Conservation (phyloP, 345 rosid genomes). For the Bretschneidera sinensis region DNA sequence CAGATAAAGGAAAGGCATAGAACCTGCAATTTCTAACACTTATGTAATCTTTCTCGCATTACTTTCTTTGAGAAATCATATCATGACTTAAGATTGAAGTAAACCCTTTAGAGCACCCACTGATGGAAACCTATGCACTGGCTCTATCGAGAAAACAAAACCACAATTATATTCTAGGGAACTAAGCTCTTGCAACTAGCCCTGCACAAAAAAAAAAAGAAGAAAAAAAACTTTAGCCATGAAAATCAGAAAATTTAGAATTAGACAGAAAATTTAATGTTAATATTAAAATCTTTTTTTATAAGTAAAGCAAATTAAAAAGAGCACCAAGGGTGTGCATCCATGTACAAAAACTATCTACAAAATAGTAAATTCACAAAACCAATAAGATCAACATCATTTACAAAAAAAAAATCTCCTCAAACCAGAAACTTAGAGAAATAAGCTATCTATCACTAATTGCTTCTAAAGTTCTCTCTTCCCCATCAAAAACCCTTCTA, state of each 20-base stretch:
- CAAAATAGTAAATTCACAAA: no score
- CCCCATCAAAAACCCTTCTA: no score
- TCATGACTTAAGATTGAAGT: constrained; percentile 8
- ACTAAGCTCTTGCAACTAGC: constrained; percentile 8
- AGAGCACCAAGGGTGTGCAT: no score
- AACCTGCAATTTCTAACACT: constrained; percentile 12
- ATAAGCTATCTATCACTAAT: no score
- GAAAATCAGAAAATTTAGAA: neutral
- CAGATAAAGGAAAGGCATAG: constrained; percentile 9
- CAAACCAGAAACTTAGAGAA: no score
- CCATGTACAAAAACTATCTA: no score
- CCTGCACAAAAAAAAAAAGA: constrained; percentile 12
- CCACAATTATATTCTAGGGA: constrained; percentile 5
- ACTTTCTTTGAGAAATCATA: constrained; percentile 16
- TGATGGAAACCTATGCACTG: neutral
- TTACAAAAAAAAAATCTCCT: no score
- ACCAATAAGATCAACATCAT: no score
- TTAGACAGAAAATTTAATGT: no score
- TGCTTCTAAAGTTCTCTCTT: no score
- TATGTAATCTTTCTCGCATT: constrained; percentile 12
- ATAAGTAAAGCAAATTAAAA: no score
- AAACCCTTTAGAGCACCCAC: constrained; percentile 7
- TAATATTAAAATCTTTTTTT: no score
- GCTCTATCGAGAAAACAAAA: constrained; percentile 5
- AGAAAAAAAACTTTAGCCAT: neutral